Evolutionary conservation across 2,329 filamentous ascomycete species (phyloP).

Genomic region (Ophiocordyceps polyrhachis-furcata): DNA sequence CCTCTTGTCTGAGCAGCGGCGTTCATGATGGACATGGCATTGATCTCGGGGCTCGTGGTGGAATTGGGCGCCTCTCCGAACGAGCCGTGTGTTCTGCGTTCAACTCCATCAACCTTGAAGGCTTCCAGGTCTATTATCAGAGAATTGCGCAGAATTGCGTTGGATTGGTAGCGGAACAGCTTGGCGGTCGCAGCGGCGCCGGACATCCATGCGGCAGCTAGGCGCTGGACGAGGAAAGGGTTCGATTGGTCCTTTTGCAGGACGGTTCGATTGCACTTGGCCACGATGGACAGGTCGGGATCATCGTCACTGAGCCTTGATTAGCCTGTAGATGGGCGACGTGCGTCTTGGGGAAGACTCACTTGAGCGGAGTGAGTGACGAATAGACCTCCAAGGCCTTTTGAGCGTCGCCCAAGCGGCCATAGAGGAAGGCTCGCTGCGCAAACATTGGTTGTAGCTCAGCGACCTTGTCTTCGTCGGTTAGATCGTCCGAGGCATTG

Average conservation of each 20-base stretch:
- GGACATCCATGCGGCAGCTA: conserved; percentile 34
- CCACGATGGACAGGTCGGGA: conserved; percentile 44
- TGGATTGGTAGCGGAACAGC: conserved; percentile 51
- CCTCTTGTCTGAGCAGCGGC: conserved; percentile 57
- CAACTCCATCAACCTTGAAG: conserved; percentile 47
- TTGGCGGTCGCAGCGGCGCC: conserved; percentile 38
- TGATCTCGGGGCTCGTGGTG: conserved; percentile 14
- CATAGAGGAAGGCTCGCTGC: conserved; percentile 57
- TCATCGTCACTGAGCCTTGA: conserved; percentile 39
- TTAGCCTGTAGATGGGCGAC: background rate
- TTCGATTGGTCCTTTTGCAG: conserved; percentile 30
- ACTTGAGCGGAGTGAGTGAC: conserved; percentile 44
- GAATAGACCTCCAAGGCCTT: conserved; percentile 46
- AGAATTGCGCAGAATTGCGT: conserved; percentile 37
- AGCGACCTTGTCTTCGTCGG: conserved; percentile 52
- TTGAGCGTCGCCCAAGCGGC: conserved; percentile 42
- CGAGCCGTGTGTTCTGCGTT: conserved; percentile 24
- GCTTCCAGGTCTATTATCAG: conserved; percentile 46
- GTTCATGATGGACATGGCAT: conserved; percentile 30
- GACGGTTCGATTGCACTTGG: conserved; percentile 41
- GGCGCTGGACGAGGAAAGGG: conserved; percentile 47
- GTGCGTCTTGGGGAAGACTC: conserved; percentile 12
- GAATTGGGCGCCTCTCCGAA: conserved; percentile 13
- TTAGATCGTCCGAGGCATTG: conserved; percentile 52
- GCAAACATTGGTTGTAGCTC: conserved; percentile 60